Evolutionary conservation across 2,329 filamentous ascomycete species (phyloP), one percentile per base, ranked within the genome.

Genomic region (Fusarium scirpi): DNA sequence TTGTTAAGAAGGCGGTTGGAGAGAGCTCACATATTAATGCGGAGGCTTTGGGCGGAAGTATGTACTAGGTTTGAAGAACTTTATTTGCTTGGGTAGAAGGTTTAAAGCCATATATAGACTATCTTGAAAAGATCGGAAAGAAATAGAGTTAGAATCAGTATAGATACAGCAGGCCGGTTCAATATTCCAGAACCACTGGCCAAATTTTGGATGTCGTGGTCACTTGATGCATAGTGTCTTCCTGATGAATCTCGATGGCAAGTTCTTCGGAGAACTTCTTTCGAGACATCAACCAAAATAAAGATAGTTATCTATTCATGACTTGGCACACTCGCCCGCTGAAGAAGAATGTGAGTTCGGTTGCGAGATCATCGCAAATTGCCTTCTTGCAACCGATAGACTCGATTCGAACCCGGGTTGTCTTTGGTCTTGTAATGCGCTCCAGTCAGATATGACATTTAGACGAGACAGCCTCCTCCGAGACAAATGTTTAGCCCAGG

Each of bases 1-100:
- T 65, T 24, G 45, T 65, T 25, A 65, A 65, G 30, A 65, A 65
- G 45, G 46, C 60, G 6, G 62, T 65, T 6, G 62, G 62, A 5
- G 62, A 65, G 24, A 46, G 62, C 38, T 65, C 62, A 4, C 52
- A 58, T 46, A 65, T 65, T 3, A 64, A 24, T 11, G 40, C 45
- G 2, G 62, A 65, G 8, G 62, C 62, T 13, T 65, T 65, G 1
- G 62, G 62, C 11, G 62, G 62, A 12, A 58, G 13, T 7, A 29
- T 51, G 30, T 65, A 51, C 25, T 65, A 24, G 38, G 4, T 3
- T 12, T 8, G 2, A 18, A 15, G 16, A 3, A n/a, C 15, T 8
- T 5, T 11, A 8, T 25, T 13, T 9, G 6, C 7, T 20, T 29
- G 3, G 8, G 4, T 15, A 9, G 18, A 38, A 7, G 10, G 7